Evolutionary conservation across 768 basidiomycete species (phyloP).

Genomic region (Lactarius trivialis): DNA sequence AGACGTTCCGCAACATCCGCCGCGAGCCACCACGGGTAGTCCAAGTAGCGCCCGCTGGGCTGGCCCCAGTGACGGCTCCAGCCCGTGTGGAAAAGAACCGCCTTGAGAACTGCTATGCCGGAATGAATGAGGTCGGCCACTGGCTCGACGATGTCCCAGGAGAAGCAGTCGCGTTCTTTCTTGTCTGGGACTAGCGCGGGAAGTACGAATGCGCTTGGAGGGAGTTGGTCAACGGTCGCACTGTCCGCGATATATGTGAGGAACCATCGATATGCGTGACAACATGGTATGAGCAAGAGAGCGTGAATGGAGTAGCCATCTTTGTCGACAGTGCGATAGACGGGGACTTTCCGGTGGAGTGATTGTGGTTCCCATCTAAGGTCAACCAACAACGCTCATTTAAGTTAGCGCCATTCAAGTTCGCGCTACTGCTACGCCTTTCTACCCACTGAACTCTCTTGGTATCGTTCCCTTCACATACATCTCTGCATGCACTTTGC

Average conservation of each 20-base stretch:
- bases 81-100: slow-evolving; percentile 27
- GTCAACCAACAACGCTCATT: background rate
- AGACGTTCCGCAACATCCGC: slow-evolving; percentile 25
- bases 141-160: slow-evolving; percentile 23
- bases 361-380: slow-evolving; percentile 6
- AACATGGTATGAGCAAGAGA: slow-evolving; percentile 27
- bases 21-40: slow-evolving; percentile 29
- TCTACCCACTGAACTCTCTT: slow-evolving; percentile 3
- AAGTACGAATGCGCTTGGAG: slow-evolving; percentile 24
- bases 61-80: slow-evolving; percentile 27
- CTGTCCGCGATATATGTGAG: slow-evolving; percentile 26
- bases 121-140: slow-evolving; percentile 18
- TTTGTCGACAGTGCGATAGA: slow-evolving; percentile 25
- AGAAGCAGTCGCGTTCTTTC: slow-evolving; percentile 21
- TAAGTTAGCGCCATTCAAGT: too few species aligned
- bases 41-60: slow-evolving; percentile 20
- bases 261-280: slow-evolving; percentile 31
- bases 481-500: slow-evolving; percentile 22
- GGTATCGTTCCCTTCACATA: slow-evolving; percentile 15
- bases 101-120: slow-evolving; percentile 25
- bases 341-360: slow-evolving; percentile 11
- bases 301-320: slow-evolving; percentile 25
- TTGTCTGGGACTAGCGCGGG: slow-evolving; percentile 27
- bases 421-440: slow-evolving; percentile 9
- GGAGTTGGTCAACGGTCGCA: slow-evolving; percentile 26